phyloP scores from a whole-genome alignment of 73 alveolate species.

The Uronychia binucleata region DNA sequence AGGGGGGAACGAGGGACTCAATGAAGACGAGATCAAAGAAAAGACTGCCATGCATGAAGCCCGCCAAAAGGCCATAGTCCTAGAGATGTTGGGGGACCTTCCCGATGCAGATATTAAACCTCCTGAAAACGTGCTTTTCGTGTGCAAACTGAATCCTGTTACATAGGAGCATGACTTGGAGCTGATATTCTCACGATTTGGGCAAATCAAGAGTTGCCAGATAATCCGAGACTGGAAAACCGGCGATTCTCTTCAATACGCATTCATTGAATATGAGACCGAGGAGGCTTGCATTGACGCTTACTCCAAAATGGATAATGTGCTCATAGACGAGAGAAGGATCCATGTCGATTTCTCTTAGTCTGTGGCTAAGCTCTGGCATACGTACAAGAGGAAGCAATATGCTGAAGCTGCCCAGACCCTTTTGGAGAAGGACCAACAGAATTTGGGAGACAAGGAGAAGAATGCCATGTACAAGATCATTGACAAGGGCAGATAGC shows the following conservation, averaged over 20 bases:
- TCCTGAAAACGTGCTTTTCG: conserved; percentile 98
- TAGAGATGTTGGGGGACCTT: conserved; percentile 97
- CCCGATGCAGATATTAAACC: conserved; percentile 99
- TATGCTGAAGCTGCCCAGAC: conserved; percentile 54
- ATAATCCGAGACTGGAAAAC: conserved; percentile 99
- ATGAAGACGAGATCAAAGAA: conserved; percentile 38
- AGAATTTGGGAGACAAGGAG: not conserved
- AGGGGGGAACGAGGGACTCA: conserved; percentile 76
- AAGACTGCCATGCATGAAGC: conserved; percentile 80
- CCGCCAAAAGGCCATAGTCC: conserved; percentile 88
- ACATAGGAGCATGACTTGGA: conserved; percentile 96
- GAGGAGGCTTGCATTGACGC: conserved; percentile 97
- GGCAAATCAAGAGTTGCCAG: conserved; percentile 94
- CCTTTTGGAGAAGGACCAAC: not conserved
- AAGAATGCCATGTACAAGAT: not conserved
- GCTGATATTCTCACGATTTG: conserved; percentile 91
- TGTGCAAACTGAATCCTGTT: conserved; percentile 97
- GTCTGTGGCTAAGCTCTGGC: conserved; percentile 89
- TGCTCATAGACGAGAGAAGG: conserved; percentile 91
- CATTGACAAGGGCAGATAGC: not conserved
- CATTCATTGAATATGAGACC: conserved; percentile 98
- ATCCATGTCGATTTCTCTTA: conserved; percentile 96
- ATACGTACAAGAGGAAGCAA: conserved; percentile 44
- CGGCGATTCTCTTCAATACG: conserved; percentile 98
- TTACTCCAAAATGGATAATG: conserved; percentile 92